A percentile compares a stretch with the other conserved stretches of the same genome.
These are phyloP conservation scores for Rubroboletus satanas DNA, from an alignment of 768 basidiomycete genomes.

Conservation along the genomic window DNA sequence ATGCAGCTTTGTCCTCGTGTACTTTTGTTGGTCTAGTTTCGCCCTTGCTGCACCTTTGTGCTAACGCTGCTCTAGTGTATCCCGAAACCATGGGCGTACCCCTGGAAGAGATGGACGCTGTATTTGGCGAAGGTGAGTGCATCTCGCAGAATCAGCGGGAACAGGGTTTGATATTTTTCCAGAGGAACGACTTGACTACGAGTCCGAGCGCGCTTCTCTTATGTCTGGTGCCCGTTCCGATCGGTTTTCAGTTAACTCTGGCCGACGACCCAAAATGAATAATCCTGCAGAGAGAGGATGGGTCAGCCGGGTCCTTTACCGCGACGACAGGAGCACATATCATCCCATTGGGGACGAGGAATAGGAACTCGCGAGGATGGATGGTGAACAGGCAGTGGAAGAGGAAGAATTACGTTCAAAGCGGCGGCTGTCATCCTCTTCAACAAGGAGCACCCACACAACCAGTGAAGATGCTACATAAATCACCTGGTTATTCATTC, in stretches of 20 bases:
- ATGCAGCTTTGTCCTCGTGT: slow-evolving; percentile 82
- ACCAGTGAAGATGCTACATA: slow-evolving; percentile 6
- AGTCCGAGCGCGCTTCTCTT: slow-evolving; percentile 58
- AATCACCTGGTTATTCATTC: slow-evolving; percentile 1
- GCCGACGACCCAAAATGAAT: slow-evolving; percentile 21
- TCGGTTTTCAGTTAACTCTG: slow-evolving; percentile 34
- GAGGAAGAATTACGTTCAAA: slow-evolving; percentile 21
- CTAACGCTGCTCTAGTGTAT: slow-evolving; percentile 50
- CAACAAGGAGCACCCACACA: slow-evolving; percentile 8
- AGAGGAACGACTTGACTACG: slow-evolving; percentile 64
- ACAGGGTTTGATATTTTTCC: slow-evolving; percentile 18
- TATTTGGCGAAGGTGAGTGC: slow-evolving; percentile 76
- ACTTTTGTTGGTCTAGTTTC: slow-evolving; percentile 57
- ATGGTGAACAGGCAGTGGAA: slow-evolving; percentile 28
- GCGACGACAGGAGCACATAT: slow-evolving; percentile 41
- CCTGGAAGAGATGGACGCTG: slow-evolving; percentile 86
- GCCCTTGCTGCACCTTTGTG: background rate
- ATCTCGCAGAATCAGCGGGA: slow-evolving; percentile 6
- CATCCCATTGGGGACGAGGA: slow-evolving; percentile 48
- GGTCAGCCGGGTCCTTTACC: slow-evolving; percentile 48
- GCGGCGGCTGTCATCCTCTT: slow-evolving; percentile 11
- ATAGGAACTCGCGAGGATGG: slow-evolving; percentile 59
- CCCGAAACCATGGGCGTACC: slow-evolving; percentile 86
- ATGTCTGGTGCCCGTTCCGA: slow-evolving; percentile 39
- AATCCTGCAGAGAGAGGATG: slow-evolving; percentile 37